Conservation (phyloP, 345 rosid species). For the Murraya paniculata region DNA sequence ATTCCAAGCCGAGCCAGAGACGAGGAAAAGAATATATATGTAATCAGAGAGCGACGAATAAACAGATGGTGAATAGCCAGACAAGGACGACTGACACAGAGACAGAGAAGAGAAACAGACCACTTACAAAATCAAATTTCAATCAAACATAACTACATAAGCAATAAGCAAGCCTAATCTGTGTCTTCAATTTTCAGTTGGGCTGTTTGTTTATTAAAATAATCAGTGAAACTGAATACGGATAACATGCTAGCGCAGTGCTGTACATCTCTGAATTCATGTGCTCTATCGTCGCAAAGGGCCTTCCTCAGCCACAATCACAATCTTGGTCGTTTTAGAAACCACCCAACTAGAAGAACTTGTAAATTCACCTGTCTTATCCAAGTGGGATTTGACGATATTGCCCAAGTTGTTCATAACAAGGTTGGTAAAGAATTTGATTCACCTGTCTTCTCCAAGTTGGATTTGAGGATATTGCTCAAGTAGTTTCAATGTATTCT, state of each 20-base stretch:
- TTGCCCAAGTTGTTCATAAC: constrained; percentile 63
- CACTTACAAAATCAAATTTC: too few species aligned
- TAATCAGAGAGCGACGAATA: too few species aligned
- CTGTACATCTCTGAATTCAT: background rate
- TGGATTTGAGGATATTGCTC: too few species aligned
- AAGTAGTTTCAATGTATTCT: too few species aligned
- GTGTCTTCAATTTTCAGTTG: background rate
- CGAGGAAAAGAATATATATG: too few species aligned
- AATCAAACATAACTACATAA: too few species aligned
- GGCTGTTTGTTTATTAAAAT: background rate
- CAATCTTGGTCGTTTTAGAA: constrained; percentile 12
- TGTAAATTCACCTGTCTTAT: constrained; percentile 30
- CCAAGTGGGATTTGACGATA: constrained; percentile 50
- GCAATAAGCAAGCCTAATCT: too few species aligned
- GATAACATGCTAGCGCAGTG: constrained; percentile 14
- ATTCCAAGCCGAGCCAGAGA: too few species aligned
- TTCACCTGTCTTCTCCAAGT: too few species aligned
- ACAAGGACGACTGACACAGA: too few species aligned
- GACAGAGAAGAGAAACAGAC: too few species aligned
- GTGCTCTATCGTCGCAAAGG: constrained; percentile 6
- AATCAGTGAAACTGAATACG: background rate
- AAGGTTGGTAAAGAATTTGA: constrained; percentile 35
- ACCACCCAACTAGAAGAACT: constrained; percentile 17
- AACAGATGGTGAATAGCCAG: too few species aligned
- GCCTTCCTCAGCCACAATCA: constrained; percentile 12